Evolutionary conservation across 768 basidiomycete genomes (phyloP), one percentile per base, ranked within the genome.

Genomic region (Rubroboletus pulcherrimus): DNA sequence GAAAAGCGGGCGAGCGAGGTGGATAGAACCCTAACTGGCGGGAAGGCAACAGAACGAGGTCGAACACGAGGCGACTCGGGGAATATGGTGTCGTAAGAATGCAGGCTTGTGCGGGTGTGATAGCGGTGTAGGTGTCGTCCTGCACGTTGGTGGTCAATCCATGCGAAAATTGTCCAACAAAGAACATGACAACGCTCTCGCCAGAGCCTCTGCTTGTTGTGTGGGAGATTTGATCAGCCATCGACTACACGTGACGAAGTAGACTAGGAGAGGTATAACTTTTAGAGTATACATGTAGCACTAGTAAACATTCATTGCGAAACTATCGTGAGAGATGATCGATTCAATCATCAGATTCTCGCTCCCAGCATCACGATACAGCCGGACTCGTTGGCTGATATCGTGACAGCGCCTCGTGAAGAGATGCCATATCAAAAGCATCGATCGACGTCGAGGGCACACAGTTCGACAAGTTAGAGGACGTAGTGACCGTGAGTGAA

Each of bases 371-470:
- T 56, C 47, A 60, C 51, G 53, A 66, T 30, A 31, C 33, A 19
- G 39, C 17, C 14, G 49, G n/a, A 35, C 57, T 59, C 44, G 57
- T 50, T 7, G 63, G 12, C 21, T 65, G 64, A 49, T 62, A 70
- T 45, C 66, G 66, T 11, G 70, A 68, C 51, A 70, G 45, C 11
- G 62, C 68, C 38, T 68, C 64, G 7, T 49, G 61, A 45, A 70
- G 55, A 30, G 68, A 59, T 10, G 55, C 11, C 52, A 70, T 26
- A 42, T 70, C 64, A 35, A 71, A 71, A 1, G 57, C 30, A 50
- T 66, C 55, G 19, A 57, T 29, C 24, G 66, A 38, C 33, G 35
- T 39, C 38, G 58, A 51, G 12, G 56, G 35, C 15, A 24, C 31
- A 29, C 56, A 17, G 7, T 33, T 60, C 12, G 60, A 54, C 19